Percentiles rank a stretch among this genome's conserved stretches.
Conservation (phyloP, 2,329 filamentous ascomycete genomes). For the Stenocarpella maydis region DNA sequence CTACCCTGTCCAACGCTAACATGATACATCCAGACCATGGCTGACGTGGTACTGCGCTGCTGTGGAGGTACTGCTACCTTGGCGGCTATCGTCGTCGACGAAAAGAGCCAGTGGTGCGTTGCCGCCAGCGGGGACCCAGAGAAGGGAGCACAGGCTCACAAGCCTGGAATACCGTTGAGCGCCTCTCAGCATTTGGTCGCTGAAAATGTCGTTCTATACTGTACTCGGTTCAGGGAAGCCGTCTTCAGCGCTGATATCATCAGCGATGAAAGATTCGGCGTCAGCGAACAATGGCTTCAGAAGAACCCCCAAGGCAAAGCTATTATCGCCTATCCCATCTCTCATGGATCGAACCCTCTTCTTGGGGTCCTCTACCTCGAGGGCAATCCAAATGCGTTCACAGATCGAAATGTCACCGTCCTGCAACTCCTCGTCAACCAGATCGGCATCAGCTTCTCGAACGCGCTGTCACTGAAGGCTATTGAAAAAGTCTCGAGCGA, state of each 20-base stretch:
- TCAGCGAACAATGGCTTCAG: constrained; percentile 72
- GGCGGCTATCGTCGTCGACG: constrained; percentile 78
- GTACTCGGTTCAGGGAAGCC: constrained; percentile 76
- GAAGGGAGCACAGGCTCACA: constrained; percentile 70
- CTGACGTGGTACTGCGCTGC: constrained; percentile 80
- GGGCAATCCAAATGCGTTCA: constrained; percentile 77
- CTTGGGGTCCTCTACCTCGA: constrained; percentile 81
- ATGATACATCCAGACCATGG: constrained; percentile 66
- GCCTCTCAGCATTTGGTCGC: constrained; percentile 72
- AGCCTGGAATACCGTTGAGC: constrained; percentile 69
- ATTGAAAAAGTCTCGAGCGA: constrained; percentile 81
- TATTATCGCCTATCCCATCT: constrained; percentile 76
- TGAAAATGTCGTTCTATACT: constrained; percentile 79
- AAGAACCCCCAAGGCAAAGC: constrained; percentile 75
- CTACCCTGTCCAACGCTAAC: not conserved
- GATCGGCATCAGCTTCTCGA: constrained; percentile 76
- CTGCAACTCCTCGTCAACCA: constrained; percentile 79
- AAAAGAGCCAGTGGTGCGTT: constrained; percentile 74
- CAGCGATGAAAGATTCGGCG: constrained; percentile 79
- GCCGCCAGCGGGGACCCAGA: constrained; percentile 79
- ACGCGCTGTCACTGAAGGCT: constrained; percentile 72
- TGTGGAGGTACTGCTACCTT: constrained; percentile 75
- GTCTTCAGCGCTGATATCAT: constrained; percentile 79
- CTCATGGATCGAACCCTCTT: constrained; percentile 74
- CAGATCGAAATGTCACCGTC: constrained; percentile 72